Evolutionary conservation across 2,329 filamentous ascomycete species (phyloP).

Genomic region (Verticillium longisporum): DNA sequence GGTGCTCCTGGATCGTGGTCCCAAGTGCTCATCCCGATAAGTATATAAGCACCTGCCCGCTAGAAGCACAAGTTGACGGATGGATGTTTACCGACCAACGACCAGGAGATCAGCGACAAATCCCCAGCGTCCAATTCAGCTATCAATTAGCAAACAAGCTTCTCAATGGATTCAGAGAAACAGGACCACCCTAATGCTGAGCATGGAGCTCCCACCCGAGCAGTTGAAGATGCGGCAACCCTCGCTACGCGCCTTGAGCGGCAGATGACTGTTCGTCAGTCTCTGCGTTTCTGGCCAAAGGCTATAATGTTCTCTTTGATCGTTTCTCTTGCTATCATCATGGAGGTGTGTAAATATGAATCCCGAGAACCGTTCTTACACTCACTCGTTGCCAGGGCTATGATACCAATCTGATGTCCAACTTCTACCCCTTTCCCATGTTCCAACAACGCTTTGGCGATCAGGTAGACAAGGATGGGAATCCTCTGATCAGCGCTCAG

Average conservation of each 20-base stretch:
- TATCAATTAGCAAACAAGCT: too few species aligned
- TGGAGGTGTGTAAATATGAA: slow-evolving; percentile 12
- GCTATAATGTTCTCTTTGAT: slow-evolving; percentile 19
- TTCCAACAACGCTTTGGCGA: slow-evolving; percentile 22
- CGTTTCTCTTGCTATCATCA: slow-evolving; percentile 21
- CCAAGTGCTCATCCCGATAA: too few species aligned
- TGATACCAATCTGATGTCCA: slow-evolving; percentile 11
- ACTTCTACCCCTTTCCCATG: slow-evolving; percentile 19
- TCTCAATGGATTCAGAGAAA: too few species aligned
- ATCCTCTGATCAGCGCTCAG: slow-evolving; percentile 26
- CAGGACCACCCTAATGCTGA: too few species aligned
- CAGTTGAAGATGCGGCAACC: neutral
- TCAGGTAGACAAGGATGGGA: slow-evolving; percentile 14
- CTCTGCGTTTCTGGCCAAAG: slow-evolving; percentile 12
- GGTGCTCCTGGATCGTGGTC: too few species aligned
- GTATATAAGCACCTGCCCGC: too few species aligned
- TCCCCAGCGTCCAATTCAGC: too few species aligned
- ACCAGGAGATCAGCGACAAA: too few species aligned
- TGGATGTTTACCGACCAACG: too few species aligned
- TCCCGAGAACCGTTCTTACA: neutral
- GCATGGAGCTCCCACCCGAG: too few species aligned
- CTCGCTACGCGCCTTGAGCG: slow-evolving; percentile 5
- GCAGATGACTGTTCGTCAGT: slow-evolving; percentile 6
- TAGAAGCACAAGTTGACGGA: too few species aligned
- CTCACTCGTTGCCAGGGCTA: slow-evolving; percentile 1